Percentiles rank a stretch among this genome's conserved stretches.
These are phyloP conservation scores for Gnomoniopsis smithogilvyi DNA, from an alignment of 2,329 filamentous ascomycete species.

Conservation along the genomic window DNA sequence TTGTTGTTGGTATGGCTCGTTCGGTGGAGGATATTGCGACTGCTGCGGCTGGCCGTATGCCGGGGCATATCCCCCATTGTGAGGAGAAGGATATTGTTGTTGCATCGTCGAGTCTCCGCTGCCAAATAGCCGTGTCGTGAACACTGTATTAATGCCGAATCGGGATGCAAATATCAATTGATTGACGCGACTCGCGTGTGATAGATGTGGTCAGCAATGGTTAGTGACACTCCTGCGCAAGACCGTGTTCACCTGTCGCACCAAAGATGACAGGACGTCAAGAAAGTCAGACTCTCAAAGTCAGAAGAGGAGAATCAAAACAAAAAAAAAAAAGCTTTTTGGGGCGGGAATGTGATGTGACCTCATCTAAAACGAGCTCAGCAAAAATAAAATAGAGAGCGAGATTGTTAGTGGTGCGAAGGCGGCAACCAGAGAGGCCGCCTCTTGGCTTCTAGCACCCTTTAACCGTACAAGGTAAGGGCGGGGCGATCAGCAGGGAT, in stretches of 20 bases:
- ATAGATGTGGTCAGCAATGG: too few species aligned
- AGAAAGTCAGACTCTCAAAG: background rate
- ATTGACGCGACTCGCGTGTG: background rate
- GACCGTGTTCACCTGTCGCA: too few species aligned
- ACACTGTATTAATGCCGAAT: background rate
- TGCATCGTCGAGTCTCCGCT: background rate
- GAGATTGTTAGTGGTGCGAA: background rate
- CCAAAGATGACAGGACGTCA: background rate
- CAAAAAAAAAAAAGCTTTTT: background rate
- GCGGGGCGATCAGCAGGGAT: too few species aligned
- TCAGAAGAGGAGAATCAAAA: background rate
- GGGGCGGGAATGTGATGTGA: slow-evolving; percentile 8
- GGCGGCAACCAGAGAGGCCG: too few species aligned
- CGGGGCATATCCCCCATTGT: background rate
- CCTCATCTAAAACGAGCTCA: slow-evolving; percentile 3
- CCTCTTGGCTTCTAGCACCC: too few species aligned
- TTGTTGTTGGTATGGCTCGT: slow-evolving; percentile 11
- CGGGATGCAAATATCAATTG: background rate
- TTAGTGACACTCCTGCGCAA: too few species aligned
- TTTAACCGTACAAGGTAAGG: too few species aligned
- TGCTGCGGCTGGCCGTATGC: background rate
- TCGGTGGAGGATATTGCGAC: background rate
- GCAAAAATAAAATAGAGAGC: too few species aligned
- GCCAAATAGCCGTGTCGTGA: background rate
- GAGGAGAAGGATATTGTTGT: background rate